phyloP scores from a whole-genome alignment of 2,329 filamentous ascomycete species.

The Thelonectria discophora region DNA sequence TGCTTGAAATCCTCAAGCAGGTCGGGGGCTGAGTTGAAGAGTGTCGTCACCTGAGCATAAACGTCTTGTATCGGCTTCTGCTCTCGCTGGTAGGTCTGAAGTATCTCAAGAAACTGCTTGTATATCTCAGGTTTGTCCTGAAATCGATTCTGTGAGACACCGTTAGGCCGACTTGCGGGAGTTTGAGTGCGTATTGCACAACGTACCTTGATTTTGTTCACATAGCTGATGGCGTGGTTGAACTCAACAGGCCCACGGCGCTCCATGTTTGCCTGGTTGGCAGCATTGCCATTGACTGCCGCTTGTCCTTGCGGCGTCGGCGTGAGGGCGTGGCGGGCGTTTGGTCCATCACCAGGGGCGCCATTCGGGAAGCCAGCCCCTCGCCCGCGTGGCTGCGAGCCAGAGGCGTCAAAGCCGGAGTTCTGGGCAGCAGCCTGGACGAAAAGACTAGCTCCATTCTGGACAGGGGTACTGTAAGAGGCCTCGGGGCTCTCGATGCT shows the following conservation, averaged over 20 bases:
- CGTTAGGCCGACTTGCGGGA: slow-evolving; percentile 31
- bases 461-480: slow-evolving; percentile 66
- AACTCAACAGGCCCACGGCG: slow-evolving; percentile 96
- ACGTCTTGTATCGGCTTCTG: slow-evolving; percentile 99
- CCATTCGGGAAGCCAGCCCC: slow-evolving; percentile 42
- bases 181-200: slow-evolving; percentile 10
- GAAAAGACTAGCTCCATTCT: slow-evolving; percentile 60
- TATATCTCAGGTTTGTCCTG: slow-evolving; percentile 97
- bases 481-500: slow-evolving; percentile 71
- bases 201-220: slow-evolving; percentile 98
- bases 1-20: slow-evolving; percentile 98
- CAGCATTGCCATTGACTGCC: slow-evolving; percentile 68
- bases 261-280: slow-evolving; percentile 72
- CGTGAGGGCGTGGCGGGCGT: slow-evolving; percentile 64
- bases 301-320: slow-evolving; percentile 68
- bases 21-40: slow-evolving; percentile 94
- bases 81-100: slow-evolving; percentile 97
- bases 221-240: slow-evolving; percentile 98
- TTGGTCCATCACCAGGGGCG: slow-evolving; percentile 54
- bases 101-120: slow-evolving; percentile 97
- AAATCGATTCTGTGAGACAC: slow-evolving; percentile 81
- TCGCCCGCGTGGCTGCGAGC: slow-evolving; percentile 45
- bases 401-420: slow-evolving; percentile 46
- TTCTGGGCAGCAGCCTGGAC: slow-evolving; percentile 53
- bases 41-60: slow-evolving; percentile 92